Percentiles rank a stretch among this genome's conserved stretches.
These are phyloP conservation scores for Paramarasmius palmivorus DNA, from an alignment of 1,284 basidiomycete genomes.

Conservation along the genomic window DNA sequence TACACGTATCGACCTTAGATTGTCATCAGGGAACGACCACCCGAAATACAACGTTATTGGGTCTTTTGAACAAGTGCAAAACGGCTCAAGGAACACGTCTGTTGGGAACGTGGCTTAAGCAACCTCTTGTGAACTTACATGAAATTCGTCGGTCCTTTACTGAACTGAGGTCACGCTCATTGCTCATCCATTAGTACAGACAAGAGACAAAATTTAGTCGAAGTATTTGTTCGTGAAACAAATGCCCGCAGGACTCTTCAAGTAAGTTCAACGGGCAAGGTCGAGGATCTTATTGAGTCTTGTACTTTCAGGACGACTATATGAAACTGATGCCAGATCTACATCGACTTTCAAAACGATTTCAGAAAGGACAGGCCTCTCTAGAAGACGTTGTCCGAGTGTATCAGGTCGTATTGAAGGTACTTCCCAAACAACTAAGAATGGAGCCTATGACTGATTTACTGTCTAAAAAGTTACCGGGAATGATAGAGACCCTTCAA, in stretches of 20 bases:
- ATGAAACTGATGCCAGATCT: conserved; percentile 94
- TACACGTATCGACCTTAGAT: neutral
- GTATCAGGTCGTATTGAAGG: conserved; percentile 82
- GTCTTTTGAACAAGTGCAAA: conserved; percentile 93
- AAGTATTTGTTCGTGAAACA: conserved; percentile 83
- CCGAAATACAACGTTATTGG: conserved; percentile 87
- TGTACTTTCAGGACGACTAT: conserved; percentile 68
- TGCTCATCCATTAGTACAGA: conserved; percentile 39
- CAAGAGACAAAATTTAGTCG: conserved; percentile 85
- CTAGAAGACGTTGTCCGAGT: conserved; percentile 96
- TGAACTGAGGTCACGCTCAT: conserved; percentile 7
- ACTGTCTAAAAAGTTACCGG: conserved; percentile 59
- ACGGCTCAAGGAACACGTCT: conserved; percentile 94
- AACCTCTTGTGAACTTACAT: conserved; percentile 92
- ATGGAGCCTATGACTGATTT: neutral
- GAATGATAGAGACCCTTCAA: conserved; percentile 68
- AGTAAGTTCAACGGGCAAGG: conserved; percentile 39
- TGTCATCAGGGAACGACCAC: conserved; percentile 45
- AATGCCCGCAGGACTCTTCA: conserved; percentile 74
- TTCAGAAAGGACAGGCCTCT: conserved; percentile 82
- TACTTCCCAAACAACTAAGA: conserved; percentile 14
- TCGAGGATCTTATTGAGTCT: conserved; percentile 1
- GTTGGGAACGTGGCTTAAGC: conserved; percentile 93
- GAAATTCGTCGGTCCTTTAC: conserved; percentile 75
- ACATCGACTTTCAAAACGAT: conserved; percentile 90